Evolutionary conservation across 2,329 filamentous ascomycete species (phyloP), one percentile per base, ranked within the genome.

Genomic region (Atkinsonella texensis): DNA sequence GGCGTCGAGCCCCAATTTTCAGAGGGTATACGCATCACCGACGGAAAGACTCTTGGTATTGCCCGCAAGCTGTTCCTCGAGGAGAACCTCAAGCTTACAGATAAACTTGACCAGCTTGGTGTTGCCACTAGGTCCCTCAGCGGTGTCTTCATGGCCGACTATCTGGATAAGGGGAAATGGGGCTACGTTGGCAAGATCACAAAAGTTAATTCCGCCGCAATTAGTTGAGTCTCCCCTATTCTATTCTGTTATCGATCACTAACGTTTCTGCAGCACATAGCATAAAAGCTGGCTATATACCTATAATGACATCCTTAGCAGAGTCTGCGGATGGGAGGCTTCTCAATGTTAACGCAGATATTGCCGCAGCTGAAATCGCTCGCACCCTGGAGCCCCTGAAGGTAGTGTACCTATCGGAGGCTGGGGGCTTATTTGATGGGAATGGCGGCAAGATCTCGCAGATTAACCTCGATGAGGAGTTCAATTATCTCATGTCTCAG

Each of bases 401-500:
- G 81, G 91, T 97, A 55, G 90, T 98, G 54, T 98, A 96, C 67
- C 77, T 97, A n/a, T 94, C 89, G 5, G 93, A 98, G 73, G 97
- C 97, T 77, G 93, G 93, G 48, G 93, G 91, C 8, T 73, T 98
- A 35, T 95, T 95, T 71, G 89, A 97, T 65, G 90, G 89, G 53
- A 87, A 95, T 56, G 86, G 85, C 53, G 85, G 91, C 74, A 95
- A 95, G 74, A 97, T 97, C 63, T 95, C 91, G 6, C 87, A 86
- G 54, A 97, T 97, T 71, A 97, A 97, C 72, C 76, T 98, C 53
- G 93, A 98, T 65, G 90, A 95, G 70, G 93, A 98, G 71, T 97
- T 87, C 63, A 89, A 95, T 53, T 79, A 87, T 63, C 79, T 96
- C 63, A 95, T 97, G 89, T 78, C 82, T 52, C 89, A 96, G 71